Percentiles rank a stretch among this genome's conserved stretches.
phyloP scores from a whole-genome alignment of 1,139 yeast species.

The Hansenula sp. region DNA sequence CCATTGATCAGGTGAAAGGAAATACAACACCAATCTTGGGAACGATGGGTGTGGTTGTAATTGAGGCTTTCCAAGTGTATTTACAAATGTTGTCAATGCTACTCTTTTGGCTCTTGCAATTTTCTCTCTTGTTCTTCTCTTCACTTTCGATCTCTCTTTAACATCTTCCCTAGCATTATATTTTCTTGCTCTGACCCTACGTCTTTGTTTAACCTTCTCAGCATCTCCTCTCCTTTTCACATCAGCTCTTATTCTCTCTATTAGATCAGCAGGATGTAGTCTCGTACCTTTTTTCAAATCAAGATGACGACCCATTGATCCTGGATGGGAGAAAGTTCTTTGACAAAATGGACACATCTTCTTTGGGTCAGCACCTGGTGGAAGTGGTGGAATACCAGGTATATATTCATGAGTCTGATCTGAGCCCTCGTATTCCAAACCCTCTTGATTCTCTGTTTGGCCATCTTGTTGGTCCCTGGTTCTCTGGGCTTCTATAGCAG shows the following conservation, averaged over 20 bases:
- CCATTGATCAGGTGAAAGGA: constrained; percentile 40
- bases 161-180: constrained; percentile 44
- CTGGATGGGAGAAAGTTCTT: constrained; percentile 44
- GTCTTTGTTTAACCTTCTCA: constrained; percentile 33
- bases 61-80: constrained; percentile 32
- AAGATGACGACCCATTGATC: constrained; percentile 47
- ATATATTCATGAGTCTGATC: constrained; percentile 1
- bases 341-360: constrained; percentile 44
- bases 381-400: constrained; percentile 15
- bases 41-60: constrained; percentile 40
- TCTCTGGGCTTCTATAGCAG: neutral
- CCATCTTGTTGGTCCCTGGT: neutral
- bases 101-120: constrained; percentile 29
- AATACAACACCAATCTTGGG: constrained; percentile 41
- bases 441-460: neutral
- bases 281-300: constrained; percentile 43
- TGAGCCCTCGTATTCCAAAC: neutral
- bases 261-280: constrained; percentile 39
- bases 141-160: constrained; percentile 32
- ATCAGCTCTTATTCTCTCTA: constrained; percentile 36
- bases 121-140: constrained; percentile 34
- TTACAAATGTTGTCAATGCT: constrained; percentile 31
- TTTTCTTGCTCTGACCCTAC: constrained; percentile 33
- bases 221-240: constrained; percentile 47
- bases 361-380: constrained; percentile 29